These are phyloP conservation scores for Penicillium canariense DNA, from an alignment of 495 filamentous ascomycete species.

Conservation along the genomic window DNA sequence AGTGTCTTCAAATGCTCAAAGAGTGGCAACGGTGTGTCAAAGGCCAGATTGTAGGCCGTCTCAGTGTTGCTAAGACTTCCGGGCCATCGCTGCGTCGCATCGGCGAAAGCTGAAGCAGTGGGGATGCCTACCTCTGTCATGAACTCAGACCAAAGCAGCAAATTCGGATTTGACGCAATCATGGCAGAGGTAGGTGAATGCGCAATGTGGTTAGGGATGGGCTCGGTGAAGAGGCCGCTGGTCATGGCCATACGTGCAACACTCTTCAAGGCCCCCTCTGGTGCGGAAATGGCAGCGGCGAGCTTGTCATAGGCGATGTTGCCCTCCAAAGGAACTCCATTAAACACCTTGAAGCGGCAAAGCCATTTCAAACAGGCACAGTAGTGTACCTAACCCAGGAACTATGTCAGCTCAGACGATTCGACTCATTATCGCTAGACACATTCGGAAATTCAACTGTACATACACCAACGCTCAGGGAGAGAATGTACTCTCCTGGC, in stretches of 20 bases:
- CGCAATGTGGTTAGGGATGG: neutral
- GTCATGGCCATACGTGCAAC: neutral
- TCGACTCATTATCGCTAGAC: no score
- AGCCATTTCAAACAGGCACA: neutral
- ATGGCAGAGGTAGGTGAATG: neutral
- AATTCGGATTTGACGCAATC: neutral
- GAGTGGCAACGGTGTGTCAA: slow-evolving; percentile 23
- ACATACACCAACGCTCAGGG: no score
- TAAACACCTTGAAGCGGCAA: neutral
- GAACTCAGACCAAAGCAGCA: neutral
- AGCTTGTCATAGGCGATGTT: neutral
- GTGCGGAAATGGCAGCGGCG: neutral
- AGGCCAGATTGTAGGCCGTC: slow-evolving; percentile 32
- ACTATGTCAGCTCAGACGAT: no score
- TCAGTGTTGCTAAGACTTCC: neutral
- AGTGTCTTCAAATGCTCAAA: slow-evolving; percentile 19
- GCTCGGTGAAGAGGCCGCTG: neutral
- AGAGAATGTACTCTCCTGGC: no score
- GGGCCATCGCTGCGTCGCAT: neutral
- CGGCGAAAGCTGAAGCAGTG: neutral
- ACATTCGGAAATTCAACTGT: no score
- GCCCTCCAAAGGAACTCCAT: neutral
- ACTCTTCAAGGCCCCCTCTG: neutral
- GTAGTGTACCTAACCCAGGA: no score
- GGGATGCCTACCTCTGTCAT: neutral